These are phyloP conservation scores for Neurospora hispaniola DNA, from an alignment of 495 filamentous ascomycete species.

Conservation along the genomic window DNA sequence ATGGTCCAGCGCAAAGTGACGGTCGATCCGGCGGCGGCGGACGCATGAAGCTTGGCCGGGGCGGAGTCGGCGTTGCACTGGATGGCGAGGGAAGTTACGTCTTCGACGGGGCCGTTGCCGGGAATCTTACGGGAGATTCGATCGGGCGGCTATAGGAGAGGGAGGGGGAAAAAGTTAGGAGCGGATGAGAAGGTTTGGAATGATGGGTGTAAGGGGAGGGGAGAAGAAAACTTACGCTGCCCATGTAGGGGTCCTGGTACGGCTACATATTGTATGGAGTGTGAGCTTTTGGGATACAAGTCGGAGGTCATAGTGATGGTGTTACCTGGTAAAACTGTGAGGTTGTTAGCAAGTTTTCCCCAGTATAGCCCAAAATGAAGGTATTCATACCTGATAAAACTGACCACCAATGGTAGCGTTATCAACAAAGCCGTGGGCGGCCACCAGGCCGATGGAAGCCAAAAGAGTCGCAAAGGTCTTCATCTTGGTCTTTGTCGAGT, in stretches of 20 bases:
- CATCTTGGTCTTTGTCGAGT: constrained; percentile 13
- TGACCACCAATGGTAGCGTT: constrained; percentile 35
- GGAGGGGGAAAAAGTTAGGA: not conserved
- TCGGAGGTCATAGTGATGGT: not conserved
- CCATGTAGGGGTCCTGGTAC: constrained; percentile 40
- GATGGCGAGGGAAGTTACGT: constrained; percentile 33
- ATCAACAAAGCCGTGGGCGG: constrained; percentile 52
- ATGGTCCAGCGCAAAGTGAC: constrained; percentile 53
- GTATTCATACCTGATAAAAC: constrained; percentile 18
- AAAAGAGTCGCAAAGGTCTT: constrained; percentile 31
- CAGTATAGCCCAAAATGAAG: not conserved
- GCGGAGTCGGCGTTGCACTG: constrained; percentile 38
- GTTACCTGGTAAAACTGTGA: constrained; percentile 14
- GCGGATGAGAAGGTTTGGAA: too few relatives aligned
- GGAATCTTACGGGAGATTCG: constrained; percentile 38
- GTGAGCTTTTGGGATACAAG: not conserved
- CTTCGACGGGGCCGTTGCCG: constrained; percentile 41
- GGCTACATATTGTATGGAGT: constrained; percentile 17
- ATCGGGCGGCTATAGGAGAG: constrained; percentile 8
- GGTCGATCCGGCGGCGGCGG: constrained; percentile 41
- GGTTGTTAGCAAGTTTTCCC: not conserved
- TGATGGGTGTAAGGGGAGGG: not conserved
- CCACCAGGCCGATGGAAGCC: constrained; percentile 40
- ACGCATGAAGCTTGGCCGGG: constrained; percentile 43
- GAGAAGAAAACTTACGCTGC: constrained; percentile 7